These are phyloP conservation scores for Zasmidium angulare DNA, from an alignment of 2,329 filamentous ascomycete species.

Conservation along the genomic window DNA sequence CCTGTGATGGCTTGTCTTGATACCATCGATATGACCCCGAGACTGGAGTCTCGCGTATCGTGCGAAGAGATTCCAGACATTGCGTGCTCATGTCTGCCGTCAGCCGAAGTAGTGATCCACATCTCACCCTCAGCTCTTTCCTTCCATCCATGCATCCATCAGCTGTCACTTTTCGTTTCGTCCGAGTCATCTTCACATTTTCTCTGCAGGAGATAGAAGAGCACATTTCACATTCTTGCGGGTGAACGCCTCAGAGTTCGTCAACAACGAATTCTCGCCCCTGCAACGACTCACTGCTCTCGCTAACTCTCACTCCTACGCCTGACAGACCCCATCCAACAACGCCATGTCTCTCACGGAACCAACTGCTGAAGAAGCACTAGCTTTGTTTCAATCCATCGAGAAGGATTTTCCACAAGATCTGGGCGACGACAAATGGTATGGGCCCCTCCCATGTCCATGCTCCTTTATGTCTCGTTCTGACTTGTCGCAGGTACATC, in stretches of 20 bases:
- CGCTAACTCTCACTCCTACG: too few relatives aligned
- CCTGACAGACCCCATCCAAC: not conserved
- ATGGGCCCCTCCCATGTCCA: constrained; percentile 20
- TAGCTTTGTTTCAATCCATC: constrained; percentile 42
- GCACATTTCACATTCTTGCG: not conserved
- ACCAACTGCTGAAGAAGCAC: constrained; percentile 41
- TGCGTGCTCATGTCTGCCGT: not conserved
- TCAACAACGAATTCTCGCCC: not conserved
- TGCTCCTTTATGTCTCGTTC: constrained; percentile 30
- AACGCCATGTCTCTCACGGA: constrained; percentile 29
- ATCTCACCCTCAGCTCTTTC: not conserved
- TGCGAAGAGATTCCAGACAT: not conserved
- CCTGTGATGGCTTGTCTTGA: too few relatives aligned
- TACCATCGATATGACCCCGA: too few relatives aligned
- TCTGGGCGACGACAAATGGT: constrained; percentile 49
- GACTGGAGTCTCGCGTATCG: too few relatives aligned
- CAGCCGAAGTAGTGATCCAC: not conserved
- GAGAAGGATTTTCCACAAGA: constrained; percentile 46
- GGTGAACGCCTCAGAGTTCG: not conserved
- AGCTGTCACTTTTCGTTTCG: not conserved
- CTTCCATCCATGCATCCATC: not conserved
- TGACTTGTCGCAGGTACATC: constrained; percentile 13
- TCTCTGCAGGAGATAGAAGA: not conserved
- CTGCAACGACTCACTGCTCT: too few relatives aligned
- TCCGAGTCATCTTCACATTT: not conserved